A percentile compares a stretch with the other conserved stretches of the same genome.
Evolutionary conservation across 2,329 filamentous ascomycete species (phyloP).

Genomic region (Parafenestella ontariensis): DNA sequence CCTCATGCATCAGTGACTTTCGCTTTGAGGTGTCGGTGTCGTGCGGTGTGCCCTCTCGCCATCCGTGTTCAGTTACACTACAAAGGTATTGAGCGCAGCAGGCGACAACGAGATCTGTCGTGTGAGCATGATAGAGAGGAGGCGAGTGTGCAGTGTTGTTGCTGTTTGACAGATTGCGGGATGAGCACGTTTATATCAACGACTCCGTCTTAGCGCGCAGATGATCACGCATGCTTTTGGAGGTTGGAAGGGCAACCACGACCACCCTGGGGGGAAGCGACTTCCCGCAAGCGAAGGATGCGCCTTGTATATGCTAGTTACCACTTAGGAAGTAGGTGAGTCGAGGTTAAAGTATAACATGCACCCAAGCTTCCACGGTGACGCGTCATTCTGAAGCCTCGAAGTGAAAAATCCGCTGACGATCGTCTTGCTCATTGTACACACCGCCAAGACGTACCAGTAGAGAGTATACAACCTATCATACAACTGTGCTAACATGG

Average conservation of each 20-base stretch:
- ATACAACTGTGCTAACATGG: slow-evolving; percentile 2
- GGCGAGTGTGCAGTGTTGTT: neutral
- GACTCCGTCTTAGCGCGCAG: neutral
- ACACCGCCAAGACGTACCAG: neutral
- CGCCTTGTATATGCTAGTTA: neutral
- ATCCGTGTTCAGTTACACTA: neutral
- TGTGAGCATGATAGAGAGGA: neutral
- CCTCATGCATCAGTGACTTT: neutral
- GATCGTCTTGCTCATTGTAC: neutral
- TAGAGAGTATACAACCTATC: neutral
- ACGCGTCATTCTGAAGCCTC: neutral
- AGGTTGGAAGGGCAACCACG: neutral
- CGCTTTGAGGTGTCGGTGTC: neutral
- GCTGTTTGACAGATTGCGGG: neutral
- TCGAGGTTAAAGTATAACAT: neutral
- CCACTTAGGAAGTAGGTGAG: neutral
- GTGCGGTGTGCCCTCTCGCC: neutral
- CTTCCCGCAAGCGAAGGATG: neutral
- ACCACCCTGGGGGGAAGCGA: neutral
- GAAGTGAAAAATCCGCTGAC: neutral
- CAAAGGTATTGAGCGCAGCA: neutral
- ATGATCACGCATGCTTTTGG: neutral
- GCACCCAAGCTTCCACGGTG: neutral
- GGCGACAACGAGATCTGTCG: neutral
- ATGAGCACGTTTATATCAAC: neutral